These are phyloP conservation scores for Colletotrichum sp. DNA, from an alignment of 2,329 filamentous ascomycete genomes.

Conservation along the genomic window DNA sequence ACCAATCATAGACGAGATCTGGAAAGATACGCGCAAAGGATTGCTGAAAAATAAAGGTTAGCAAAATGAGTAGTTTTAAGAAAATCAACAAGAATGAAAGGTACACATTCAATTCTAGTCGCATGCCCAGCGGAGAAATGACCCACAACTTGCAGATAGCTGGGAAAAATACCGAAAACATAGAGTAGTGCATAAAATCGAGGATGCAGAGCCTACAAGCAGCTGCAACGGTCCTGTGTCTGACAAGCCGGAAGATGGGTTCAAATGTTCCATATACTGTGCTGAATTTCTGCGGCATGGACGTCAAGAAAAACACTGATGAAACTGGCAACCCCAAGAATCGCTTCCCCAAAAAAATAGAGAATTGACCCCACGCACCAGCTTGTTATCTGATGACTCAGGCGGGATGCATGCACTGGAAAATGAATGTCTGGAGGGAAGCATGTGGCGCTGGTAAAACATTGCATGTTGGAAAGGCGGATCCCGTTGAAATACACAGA, in stretches of 20 bases:
- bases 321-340: background rate
- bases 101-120: background rate
- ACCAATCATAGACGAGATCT: background rate
- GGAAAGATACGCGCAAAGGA: background rate
- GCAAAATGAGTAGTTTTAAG: too few species aligned
- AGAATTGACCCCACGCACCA: too few species aligned
- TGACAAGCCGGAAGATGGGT: background rate
- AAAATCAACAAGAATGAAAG: background rate
- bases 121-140: background rate
- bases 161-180: background rate
- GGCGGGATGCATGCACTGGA: background rate
- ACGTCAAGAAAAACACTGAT: background rate
- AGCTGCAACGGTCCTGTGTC: background rate
- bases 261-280: too few species aligned
- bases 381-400: background rate
- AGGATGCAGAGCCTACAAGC: background rate
- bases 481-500: too few species aligned
- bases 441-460: too few species aligned
- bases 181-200: background rate
- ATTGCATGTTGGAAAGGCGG: too few species aligned
- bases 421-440: too few species aligned
- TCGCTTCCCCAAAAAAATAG: background rate
- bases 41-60: background rate
- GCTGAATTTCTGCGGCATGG: background rate
- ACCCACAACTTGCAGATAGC: background rate